Conservation (phyloP, 768 basidiomycete genomes). For the Holtermannia corniformis region DNA sequence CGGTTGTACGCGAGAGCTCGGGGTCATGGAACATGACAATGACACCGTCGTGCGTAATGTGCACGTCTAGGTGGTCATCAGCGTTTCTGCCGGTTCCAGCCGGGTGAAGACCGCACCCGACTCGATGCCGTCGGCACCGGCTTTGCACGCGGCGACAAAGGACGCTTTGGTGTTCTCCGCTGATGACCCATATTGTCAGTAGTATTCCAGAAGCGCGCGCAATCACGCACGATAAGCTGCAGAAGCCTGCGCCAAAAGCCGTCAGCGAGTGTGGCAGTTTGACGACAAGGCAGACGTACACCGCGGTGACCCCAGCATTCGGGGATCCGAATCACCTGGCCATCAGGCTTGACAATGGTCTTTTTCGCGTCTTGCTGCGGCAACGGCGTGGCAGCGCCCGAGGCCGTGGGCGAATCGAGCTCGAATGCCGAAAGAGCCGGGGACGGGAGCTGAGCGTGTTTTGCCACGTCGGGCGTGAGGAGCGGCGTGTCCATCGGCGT, state of each 20-base stretch:
- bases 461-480: conserved; percentile 13
- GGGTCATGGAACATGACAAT: conserved; percentile 97
- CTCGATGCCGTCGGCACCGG: conserved; percentile 95
- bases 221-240: conserved; percentile 45
- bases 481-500: conserved; percentile 7
- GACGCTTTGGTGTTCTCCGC: conserved; percentile 86
- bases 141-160: conserved; percentile 87
- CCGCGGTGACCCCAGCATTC: conserved; percentile 78
- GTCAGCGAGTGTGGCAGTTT: neutral
- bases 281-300: conserved; percentile 44
- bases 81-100: neutral
- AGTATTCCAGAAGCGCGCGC: neutral
- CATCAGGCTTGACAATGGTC: conserved; percentile 1
- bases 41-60: conserved; percentile 75
- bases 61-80: conserved; percentile 73
- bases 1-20: conserved; percentile 73
- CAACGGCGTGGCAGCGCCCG: conserved; percentile 4
- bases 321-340: conserved; percentile 32
- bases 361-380: neutral
- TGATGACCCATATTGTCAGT: conserved; percentile 1
- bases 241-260: conserved; percentile 54
- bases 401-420: conserved; percentile 4
- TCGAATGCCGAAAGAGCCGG: conserved; percentile 22
- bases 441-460: conserved; percentile 14
- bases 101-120: conserved; percentile 51